Percentiles rank a stretch among this genome's conserved stretches.
Conservation (phyloP, 768 basidiomycete genomes). For the Collybia sp. region DNA sequence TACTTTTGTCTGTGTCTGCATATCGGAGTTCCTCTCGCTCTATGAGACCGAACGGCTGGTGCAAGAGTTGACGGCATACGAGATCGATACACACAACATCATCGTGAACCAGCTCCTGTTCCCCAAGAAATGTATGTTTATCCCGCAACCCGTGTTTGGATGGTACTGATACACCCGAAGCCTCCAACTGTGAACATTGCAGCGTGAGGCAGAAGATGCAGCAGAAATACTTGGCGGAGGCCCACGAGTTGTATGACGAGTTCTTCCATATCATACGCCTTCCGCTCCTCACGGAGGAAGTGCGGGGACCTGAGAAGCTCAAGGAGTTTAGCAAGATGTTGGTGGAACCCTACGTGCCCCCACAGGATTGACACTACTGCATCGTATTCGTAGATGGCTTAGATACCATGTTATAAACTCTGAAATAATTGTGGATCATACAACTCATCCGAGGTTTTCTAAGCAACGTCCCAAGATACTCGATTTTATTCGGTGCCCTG, state of each 20-base stretch:
- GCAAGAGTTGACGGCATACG: constrained; percentile 90
- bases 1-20: constrained; percentile 97
- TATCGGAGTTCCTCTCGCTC: constrained; percentile 95
- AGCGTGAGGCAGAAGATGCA: constrained; percentile 95
- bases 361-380: constrained; percentile 29
- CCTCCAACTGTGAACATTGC: constrained; percentile 94
- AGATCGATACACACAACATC: constrained; percentile 98
- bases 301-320: constrained; percentile 91
- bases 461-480: no score
- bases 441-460: no score
- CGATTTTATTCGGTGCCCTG: no score
- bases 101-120: constrained; percentile 97
- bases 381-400: background rate
- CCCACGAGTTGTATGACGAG: constrained; percentile 95
- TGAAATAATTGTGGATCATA: no score
- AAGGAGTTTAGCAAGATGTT: constrained; percentile 92
- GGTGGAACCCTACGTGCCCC: constrained; percentile 71
- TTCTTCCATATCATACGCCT: constrained; percentile 97
- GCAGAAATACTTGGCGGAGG: constrained; percentile 94
- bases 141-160: background rate
- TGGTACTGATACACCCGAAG: constrained; percentile 30
- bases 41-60: constrained; percentile 99
- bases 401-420: no score
- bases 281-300: constrained; percentile 94
- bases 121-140: constrained; percentile 75